These are phyloP conservation scores for Onygenales sp. DNA, from an alignment of 2,329 filamentous ascomycete genomes.

Conservation along the genomic window DNA sequence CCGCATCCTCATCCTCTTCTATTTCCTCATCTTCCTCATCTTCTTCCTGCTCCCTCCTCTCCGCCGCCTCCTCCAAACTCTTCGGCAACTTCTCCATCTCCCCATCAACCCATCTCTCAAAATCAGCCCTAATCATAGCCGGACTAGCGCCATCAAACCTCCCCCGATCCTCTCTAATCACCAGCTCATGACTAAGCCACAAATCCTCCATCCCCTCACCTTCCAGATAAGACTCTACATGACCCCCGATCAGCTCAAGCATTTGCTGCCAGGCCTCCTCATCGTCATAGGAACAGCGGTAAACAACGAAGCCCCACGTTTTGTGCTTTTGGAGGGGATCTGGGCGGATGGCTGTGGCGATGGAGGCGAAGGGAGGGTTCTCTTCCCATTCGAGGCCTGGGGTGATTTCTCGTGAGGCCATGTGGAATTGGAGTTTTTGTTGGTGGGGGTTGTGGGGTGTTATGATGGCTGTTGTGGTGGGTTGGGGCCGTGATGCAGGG, in stretches of 20 bases:
- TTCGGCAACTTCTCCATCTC: neutral
- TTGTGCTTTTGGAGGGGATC: neutral
- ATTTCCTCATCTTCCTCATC: no score
- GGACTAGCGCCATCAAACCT: slow-evolving; percentile 8
- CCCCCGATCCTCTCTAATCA: slow-evolving; percentile 7
- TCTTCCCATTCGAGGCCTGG: neutral
- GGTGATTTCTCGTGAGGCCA: no score
- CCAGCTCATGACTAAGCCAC: slow-evolving; percentile 6
- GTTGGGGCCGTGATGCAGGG: no score
- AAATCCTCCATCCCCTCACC: slow-evolving; percentile 4
- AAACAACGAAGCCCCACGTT: slow-evolving; percentile 12
- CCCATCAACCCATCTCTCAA: slow-evolving; percentile 5
- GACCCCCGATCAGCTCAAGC: slow-evolving; percentile 6
- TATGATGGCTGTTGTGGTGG: no score
- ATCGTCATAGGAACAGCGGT: slow-evolving; percentile 11
- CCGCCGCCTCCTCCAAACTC: no score
- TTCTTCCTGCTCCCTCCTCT: no score
- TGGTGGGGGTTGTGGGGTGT: no score
- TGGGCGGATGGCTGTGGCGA: neutral
- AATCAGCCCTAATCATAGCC: slow-evolving; percentile 10
- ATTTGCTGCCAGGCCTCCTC: slow-evolving; percentile 11
- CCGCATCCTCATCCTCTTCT: neutral
- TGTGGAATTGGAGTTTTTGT: no score
- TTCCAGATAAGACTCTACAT: neutral
- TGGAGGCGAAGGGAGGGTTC: neutral